Conservation (phyloP, 352 stramenopile species). For the Phytophthora chlamydospora region DNA sequence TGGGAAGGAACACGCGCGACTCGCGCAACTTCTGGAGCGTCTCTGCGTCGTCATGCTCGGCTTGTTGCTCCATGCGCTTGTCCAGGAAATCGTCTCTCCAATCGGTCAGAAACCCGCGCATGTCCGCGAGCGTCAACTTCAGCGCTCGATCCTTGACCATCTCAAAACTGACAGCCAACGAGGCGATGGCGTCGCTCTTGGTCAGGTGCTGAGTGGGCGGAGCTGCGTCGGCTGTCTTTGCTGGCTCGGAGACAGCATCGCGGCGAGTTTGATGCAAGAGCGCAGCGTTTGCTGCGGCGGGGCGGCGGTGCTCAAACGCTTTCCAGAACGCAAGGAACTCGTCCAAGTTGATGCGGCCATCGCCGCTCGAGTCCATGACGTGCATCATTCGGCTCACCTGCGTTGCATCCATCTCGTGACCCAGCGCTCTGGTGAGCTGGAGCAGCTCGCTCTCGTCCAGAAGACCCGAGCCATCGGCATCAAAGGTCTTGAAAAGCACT, state of each 20-base stretch:
- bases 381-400: slow-evolving; percentile 64
- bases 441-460: slow-evolving; percentile 63
- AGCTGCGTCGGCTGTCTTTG: background rate
- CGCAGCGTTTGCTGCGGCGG: slow-evolving; percentile 15
- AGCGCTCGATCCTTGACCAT: slow-evolving; percentile 56
- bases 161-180: slow-evolving; percentile 55
- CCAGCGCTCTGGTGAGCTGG: slow-evolving; percentile 50
- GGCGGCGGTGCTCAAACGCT: slow-evolving; percentile 47
- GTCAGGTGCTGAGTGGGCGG: slow-evolving; percentile 5
- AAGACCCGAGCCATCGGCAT: slow-evolving; percentile 57
- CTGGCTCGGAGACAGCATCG: slow-evolving; percentile 23
- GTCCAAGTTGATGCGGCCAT: slow-evolving; percentile 59
- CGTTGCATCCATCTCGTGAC: slow-evolving; percentile 45
- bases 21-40: slow-evolving; percentile 11
- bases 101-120: slow-evolving; percentile 52
- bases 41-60: slow-evolving; percentile 26
- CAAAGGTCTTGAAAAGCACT: slow-evolving; percentile 64
- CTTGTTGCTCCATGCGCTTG: slow-evolving; percentile 40
- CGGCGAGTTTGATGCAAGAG: slow-evolving; percentile 26
- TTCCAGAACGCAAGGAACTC: slow-evolving; percentile 79
- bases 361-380: slow-evolving; percentile 68
- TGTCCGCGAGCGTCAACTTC: slow-evolving; percentile 53
- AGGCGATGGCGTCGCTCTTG: slow-evolving; percentile 32
- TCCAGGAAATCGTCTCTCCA: slow-evolving; percentile 58
- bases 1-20: slow-evolving; percentile 43